Evolutionary conservation across 1,284 basidiomycete genomes (phyloP).

Genomic region (Sparassis latifolia): DNA sequence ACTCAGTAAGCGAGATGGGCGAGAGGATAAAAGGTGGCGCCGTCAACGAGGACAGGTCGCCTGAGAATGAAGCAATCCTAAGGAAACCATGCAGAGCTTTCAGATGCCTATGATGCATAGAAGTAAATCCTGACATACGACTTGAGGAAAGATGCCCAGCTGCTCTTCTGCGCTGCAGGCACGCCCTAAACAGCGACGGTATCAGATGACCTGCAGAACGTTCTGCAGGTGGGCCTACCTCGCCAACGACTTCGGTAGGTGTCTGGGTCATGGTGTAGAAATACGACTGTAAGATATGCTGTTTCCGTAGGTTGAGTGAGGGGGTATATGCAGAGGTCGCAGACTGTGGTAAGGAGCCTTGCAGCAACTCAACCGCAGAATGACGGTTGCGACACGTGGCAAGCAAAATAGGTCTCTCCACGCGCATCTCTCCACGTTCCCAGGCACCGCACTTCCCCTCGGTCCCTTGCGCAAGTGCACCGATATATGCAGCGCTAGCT

Average conservation of each 20-base stretch:
- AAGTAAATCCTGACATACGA: slow-evolving; percentile 41
- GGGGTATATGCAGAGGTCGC: too few species aligned
- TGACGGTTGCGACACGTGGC: too few species aligned
- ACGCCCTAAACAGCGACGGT: slow-evolving; percentile 43
- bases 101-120: neutral
- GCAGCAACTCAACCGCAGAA: too few species aligned
- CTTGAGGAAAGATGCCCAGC: slow-evolving; percentile 79
- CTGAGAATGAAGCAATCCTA: slow-evolving; percentile 79
- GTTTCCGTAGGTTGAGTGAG: too few species aligned
- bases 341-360: too few species aligned
- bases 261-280: neutral
- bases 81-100: neutral
- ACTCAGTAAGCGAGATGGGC: slow-evolving; percentile 81
- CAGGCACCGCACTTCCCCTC: too few species aligned
- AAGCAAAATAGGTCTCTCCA: too few species aligned
- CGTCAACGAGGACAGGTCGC: slow-evolving; percentile 90
- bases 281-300: neutral
- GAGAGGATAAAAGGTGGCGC: slow-evolving; percentile 93
- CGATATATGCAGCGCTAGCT: too few species aligned
- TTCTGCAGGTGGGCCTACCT: slow-evolving; percentile 6
- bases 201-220: neutral
- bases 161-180: slow-evolving; percentile 64
- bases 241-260: slow-evolving; percentile 6
- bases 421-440: too few species aligned
- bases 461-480: too few species aligned